Evolutionary conservation across 176 grass and related monocot genomes (phyloP).

Genomic region (barley (Hordeum vulgare)): MorexV3_pseudomolecules_assembly NC_058518.1:465792481-465792980

Average conservation of each 20-base stretch:
- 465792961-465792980: neutral
- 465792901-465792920: constrained; percentile 2
- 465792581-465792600: neutral
- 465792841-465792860: neutral
- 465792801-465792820: neutral
- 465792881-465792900: neutral
- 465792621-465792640: neutral
- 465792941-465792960: constrained; percentile 11
- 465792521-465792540: neutral
- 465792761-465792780: neutral
- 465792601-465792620: neutral
- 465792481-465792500: neutral
- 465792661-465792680: too few species aligned
- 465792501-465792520: neutral
- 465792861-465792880: neutral
- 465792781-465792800: neutral
- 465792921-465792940: neutral
- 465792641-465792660: too few species aligned
- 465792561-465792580: too few species aligned
- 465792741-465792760: neutral
- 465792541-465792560: neutral
- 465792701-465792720: too few species aligned
- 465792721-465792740: too few species aligned
- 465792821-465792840: neutral
- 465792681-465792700: too few species aligned